phyloP scores from a whole-genome alignment of 805 yeast species.

The Wickerhamomyces strasburgensis region DNA sequence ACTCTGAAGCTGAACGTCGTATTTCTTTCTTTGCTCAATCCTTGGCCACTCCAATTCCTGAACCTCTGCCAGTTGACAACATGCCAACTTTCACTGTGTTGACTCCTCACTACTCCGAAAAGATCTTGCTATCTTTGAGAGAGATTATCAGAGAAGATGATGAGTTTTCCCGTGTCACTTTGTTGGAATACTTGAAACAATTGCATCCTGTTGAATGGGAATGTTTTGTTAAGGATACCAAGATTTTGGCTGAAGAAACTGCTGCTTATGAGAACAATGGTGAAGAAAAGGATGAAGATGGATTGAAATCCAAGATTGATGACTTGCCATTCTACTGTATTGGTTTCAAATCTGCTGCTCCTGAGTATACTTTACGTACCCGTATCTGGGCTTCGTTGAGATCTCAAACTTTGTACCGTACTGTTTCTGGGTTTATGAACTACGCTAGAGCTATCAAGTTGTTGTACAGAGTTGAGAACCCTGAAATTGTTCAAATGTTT shows the following conservation, averaged over 20 bases:
- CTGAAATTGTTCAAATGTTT: constrained; percentile 94
- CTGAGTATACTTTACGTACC: constrained; percentile 92
- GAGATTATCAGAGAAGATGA: constrained; percentile 97
- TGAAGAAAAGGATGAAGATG: constrained; percentile 59
- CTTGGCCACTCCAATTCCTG: constrained; percentile 96
- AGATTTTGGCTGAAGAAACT: constrained; percentile 90
- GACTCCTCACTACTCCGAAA: constrained; percentile 95
- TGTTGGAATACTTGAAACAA: constrained; percentile 90
- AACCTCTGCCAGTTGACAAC: constrained; percentile 97
- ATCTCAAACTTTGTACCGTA: constrained; percentile 94
- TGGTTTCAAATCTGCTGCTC: constrained; percentile 97
- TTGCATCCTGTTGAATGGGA: constrained; percentile 97
- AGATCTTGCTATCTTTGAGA: constrained; percentile 85
- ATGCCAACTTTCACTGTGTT: constrained; percentile 99
- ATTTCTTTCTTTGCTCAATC: constrained; percentile 99
- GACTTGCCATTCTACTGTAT: constrained; percentile 93
- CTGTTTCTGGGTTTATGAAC: constrained; percentile 98
- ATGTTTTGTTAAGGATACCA: constrained; percentile 93
- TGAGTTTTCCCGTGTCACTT: constrained; percentile 89
- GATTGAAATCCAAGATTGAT: constrained; percentile 76
- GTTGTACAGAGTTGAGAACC: constrained; percentile 90
- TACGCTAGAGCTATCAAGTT: constrained; percentile 94
- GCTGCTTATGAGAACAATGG: constrained; percentile 57
- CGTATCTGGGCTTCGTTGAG: constrained; percentile 98
- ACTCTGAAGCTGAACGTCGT: constrained; percentile 99